Percentiles rank a stretch among this genome's conserved stretches.
phyloP scores from a whole-genome alignment of 2,329 filamentous ascomycete genomes.

The Lecanicillium sp. region DNA sequence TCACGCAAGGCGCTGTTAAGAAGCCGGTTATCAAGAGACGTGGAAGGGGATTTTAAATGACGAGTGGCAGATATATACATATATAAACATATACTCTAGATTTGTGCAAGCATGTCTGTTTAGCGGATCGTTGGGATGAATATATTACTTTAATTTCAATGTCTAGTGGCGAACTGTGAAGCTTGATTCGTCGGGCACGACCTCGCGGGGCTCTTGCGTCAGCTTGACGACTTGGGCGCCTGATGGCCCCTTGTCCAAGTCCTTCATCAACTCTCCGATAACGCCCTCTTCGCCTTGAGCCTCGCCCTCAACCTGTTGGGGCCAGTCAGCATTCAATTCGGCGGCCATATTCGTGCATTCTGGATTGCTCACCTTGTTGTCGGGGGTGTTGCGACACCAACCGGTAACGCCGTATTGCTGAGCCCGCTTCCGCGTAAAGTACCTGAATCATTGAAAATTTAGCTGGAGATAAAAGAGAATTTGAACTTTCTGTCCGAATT shows the following conservation, averaged over 20 bases:
- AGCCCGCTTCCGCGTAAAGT: conserved; percentile 48
- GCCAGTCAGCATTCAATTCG: too few relatives aligned
- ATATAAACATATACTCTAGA: neutral
- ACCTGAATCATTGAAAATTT: conserved; percentile 23
- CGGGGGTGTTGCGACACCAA: conserved; percentile 53
- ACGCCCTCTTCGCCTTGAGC: conserved; percentile 65
- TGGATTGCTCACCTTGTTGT: conserved; percentile 38
- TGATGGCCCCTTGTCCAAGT: conserved; percentile 66
- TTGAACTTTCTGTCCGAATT: conserved; percentile 3
- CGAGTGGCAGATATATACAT: neutral
- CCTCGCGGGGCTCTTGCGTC: conserved; percentile 58
- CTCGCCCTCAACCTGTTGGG: conserved; percentile 65
- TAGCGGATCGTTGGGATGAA: neutral
- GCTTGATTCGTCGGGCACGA: conserved; percentile 57
- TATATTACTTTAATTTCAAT: neutral
- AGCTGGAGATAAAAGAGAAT: neutral
- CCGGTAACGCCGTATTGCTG: conserved; percentile 44
- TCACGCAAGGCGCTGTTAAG: conserved; percentile 54
- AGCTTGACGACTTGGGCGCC: conserved; percentile 67
- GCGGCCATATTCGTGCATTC: neutral
- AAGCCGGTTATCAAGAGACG: conserved; percentile 51
- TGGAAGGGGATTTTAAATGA: conserved; percentile 41
- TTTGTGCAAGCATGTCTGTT: neutral
- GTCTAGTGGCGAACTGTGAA: conserved; percentile 49
- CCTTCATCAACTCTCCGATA: conserved; percentile 63